Conservation (phyloP, 192 early-diverging fungal species). For the Backusella liffmaniae region DNA sequence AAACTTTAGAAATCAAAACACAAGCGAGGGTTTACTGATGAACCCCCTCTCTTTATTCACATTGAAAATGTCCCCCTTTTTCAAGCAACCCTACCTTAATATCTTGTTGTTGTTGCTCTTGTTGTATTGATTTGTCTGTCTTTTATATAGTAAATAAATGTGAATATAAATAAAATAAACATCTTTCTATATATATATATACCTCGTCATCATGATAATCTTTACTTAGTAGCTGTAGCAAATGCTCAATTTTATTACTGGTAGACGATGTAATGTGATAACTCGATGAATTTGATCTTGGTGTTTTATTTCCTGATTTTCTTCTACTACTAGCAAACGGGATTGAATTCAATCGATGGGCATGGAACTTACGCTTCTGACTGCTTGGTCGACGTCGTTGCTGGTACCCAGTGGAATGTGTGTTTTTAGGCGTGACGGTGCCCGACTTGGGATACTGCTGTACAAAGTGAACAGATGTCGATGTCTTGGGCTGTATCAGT, state of each 20-base stretch:
- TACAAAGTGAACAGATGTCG: background rate
- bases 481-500: background rate
- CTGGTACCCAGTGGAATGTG: background rate
- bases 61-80: background rate
- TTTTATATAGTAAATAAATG: background rate
- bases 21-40: conserved; percentile 1
- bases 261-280: background rate
- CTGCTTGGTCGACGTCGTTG: background rate
- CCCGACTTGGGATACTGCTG: background rate
- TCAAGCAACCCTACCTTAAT: background rate
- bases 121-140: background rate
- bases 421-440: background rate
- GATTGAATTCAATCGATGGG: background rate
- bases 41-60: background rate
- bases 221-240: background rate
- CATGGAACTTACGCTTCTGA: background rate
- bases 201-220: background rate
- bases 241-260: background rate
- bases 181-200: background rate
- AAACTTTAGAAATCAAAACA: conserved; percentile 4
- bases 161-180: background rate
- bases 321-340: background rate
- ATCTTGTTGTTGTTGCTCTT: background rate
- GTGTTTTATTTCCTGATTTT: background rate
- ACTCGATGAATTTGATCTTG: background rate